Conservation (phyloP, 2,329 filamentous ascomycete genomes). For the Cylindrodendrum hubeiense region DNA sequence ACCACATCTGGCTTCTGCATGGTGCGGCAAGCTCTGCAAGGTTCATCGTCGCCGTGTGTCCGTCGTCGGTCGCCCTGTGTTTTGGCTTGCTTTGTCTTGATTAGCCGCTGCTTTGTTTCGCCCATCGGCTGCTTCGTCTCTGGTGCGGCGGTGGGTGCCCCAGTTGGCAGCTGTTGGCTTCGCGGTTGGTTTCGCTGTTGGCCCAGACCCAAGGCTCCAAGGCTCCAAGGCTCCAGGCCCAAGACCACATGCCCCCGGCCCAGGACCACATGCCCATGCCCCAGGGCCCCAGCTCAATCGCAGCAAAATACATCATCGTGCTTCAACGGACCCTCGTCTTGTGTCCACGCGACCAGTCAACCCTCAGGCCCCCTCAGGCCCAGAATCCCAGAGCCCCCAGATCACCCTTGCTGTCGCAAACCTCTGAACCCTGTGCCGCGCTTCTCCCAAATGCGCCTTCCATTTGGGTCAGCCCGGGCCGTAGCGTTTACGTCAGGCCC, state of each 20-base stretch:
- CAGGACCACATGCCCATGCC: no score
- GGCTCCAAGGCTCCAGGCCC: not conserved
- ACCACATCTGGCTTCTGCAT: slow-evolving; percentile 38
- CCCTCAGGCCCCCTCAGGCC: slow-evolving; percentile 26
- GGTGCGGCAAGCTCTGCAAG: slow-evolving; percentile 38
- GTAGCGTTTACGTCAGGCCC: slow-evolving; percentile 25
- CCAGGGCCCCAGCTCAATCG: slow-evolving; percentile 6
- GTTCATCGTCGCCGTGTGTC: slow-evolving; percentile 27
- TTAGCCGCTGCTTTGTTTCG: slow-evolving; percentile 21
- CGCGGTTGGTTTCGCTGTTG: slow-evolving; percentile 23
- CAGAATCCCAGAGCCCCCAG: slow-evolving; percentile 37
- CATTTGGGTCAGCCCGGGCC: slow-evolving; percentile 14
- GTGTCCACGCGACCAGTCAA: slow-evolving; percentile 42
- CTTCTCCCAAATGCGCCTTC: slow-evolving; percentile 24
- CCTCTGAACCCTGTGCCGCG: slow-evolving; percentile 29
- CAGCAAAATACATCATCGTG: slow-evolving; percentile 39
- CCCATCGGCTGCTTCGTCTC: slow-evolving; percentile 15
- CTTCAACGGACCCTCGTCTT: slow-evolving; percentile 33
- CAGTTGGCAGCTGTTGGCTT: slow-evolving; percentile 18
- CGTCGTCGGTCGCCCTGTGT: slow-evolving; percentile 18
- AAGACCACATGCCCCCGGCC: slow-evolving; percentile 30
- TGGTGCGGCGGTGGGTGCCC: slow-evolving; percentile 13
- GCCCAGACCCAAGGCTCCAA: not conserved
- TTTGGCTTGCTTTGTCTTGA: slow-evolving; percentile 19
- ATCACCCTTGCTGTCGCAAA: slow-evolving; percentile 31